Base-by-base conservation (phyloP, 176 grass and related monocot species). In the Cenchrus fungigraminus region DNA sequence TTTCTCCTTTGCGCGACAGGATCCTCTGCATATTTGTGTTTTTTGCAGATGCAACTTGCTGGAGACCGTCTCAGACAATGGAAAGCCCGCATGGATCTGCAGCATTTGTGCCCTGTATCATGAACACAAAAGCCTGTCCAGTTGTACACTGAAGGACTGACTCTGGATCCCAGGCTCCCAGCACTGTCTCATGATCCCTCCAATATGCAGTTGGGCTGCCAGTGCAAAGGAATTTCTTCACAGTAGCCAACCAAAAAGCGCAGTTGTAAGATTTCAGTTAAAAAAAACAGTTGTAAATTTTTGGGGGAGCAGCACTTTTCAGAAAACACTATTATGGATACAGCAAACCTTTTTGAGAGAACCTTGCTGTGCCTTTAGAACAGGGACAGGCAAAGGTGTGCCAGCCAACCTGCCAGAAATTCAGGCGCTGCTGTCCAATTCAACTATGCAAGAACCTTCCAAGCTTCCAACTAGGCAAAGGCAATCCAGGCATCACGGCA, bases 381-480 rank as follows among this genome's bases (percentile, higher is more conserved):
- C 42, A 58, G 67, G 65, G 70, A 19, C 25, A 80, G 6, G 40
- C 55, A 56, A 42, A 31, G 67, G 20, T 80, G 77, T 72, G 74
- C 86, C 74, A 74, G 58, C 81, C 43, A 56, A 56, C 87, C 61
- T 32, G 82, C 83, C 61, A 56, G 83, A 53, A 84, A 52, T 69
- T 55, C 80, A 75, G 74, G 60, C 60, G 13, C 31, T 34, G 71
- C 11, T 80, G 80, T 54, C 74, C 51, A 81, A 40, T 40, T 40
- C 37, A 40, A 40, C 37, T 40, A 40, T 17, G 32, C 59, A 86
- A 52, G 74, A 79, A 68, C 66, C 56, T 73, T 64, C 58, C 77
- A 45, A 81, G 77, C 22, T 19, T 37, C 29, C 74, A 83, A 83
- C 59, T 59, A 61, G 79, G 66, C 49, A 67, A 66, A 68, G 25